Evolutionary conservation across 78 protist genomes (phyloP).

Genomic region (Chrysochromulina parva): DNA sequence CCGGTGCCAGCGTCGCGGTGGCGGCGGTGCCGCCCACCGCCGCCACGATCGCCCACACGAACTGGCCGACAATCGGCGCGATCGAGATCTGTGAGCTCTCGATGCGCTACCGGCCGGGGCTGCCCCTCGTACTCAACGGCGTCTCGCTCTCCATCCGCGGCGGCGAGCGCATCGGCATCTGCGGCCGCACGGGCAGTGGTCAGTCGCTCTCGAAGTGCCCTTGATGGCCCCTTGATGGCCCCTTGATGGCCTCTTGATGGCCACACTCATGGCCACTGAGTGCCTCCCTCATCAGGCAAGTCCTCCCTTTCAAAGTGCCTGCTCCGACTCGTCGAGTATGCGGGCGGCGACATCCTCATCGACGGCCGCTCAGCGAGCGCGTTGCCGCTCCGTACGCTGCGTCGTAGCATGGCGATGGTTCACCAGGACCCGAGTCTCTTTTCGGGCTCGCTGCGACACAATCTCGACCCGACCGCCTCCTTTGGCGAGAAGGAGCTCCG

Average conservation of each 20-base stretch:
- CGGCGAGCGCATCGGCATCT: constrained; percentile 25
- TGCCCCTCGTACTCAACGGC: neutral
- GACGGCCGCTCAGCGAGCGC: neutral
- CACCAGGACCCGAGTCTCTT: constrained; percentile 53
- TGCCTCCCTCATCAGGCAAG: constrained; percentile 16
- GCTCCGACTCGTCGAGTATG: constrained; percentile 37
- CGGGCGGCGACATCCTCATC: constrained; percentile 10
- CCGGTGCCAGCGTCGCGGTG: too few relatives aligned
- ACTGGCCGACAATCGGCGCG: constrained; percentile 42
- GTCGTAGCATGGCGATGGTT: neutral
- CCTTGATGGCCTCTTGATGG: too few relatives aligned
- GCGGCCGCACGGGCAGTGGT: constrained; percentile 63
- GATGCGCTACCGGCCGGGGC: constrained; percentile 55
- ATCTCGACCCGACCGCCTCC: neutral
- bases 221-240: too few relatives aligned
- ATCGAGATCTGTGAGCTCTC: neutral
- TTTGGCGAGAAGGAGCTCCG: constrained; percentile 4
- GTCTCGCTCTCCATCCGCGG: neutral
- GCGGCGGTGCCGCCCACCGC: too few relatives aligned
- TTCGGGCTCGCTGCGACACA: constrained; percentile 43
- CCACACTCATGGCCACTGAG: too few relatives aligned
- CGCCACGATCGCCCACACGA: too few relatives aligned
- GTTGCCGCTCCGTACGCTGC: neutral
- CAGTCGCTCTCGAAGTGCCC: too few relatives aligned
- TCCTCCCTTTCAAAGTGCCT: neutral